These are phyloP conservation scores for Populus trichocarpa DNA, from an alignment of 441 rosid species.

Conservation along the genomic window DNA sequence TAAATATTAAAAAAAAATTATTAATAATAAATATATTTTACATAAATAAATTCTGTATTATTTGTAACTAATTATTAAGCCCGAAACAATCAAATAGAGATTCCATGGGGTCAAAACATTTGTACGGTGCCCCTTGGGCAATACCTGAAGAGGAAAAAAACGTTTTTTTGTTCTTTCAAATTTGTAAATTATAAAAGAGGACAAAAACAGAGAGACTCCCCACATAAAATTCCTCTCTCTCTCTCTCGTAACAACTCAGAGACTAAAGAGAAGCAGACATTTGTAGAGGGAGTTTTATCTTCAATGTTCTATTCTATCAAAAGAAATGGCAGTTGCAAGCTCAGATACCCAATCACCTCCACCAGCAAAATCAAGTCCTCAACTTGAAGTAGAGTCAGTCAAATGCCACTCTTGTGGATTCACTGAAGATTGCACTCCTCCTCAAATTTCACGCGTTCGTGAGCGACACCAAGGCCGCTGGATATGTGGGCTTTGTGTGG, in stretches of 20 bases:
- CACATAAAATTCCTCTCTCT: neutral
- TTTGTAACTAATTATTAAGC: too few species aligned
- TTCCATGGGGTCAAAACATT: too few species aligned
- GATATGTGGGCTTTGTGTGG: slow-evolving; percentile 57
- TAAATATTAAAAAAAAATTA: too few species aligned
- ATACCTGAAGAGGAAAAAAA: neutral
- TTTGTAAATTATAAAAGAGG: too few species aligned
- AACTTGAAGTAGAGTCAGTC: slow-evolving; percentile 40
- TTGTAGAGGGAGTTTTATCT: neutral
- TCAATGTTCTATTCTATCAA: slow-evolving; percentile 19
- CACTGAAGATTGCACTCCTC: slow-evolving; percentile 48
- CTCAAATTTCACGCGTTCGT: slow-evolving; percentile 37
- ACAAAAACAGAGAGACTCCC: neutral
- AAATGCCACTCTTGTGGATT: slow-evolving; percentile 53
- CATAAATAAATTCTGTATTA: too few species aligned
- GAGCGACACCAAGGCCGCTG: slow-evolving; percentile 43
- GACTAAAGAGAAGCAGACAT: neutral
- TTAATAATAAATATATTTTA: too few species aligned
- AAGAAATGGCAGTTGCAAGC: slow-evolving; percentile 34
- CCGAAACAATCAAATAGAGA: too few species aligned
- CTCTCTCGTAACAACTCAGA: neutral
- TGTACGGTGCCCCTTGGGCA: neutral
- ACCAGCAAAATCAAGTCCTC: neutral
- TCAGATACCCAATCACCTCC: slow-evolving; percentile 23
- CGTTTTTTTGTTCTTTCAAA: neutral